Evolutionary conservation across 2,329 filamentous ascomycete genomes (phyloP).

Genomic region (Delphinella strobiligena): DNA sequence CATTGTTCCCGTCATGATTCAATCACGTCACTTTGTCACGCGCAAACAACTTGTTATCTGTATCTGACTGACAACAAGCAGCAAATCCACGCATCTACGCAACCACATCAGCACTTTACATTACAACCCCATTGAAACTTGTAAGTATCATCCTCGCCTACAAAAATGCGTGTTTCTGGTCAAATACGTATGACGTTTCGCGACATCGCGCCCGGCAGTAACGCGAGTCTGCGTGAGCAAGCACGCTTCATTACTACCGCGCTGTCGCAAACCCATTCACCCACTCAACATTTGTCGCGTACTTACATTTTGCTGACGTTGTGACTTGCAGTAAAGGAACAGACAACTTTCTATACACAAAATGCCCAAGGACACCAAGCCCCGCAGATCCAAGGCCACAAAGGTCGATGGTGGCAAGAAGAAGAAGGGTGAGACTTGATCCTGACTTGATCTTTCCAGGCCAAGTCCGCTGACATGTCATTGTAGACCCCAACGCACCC

Average conservation of each 20-base stretch:
- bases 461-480: conserved; percentile 1
- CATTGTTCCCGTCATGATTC: neutral
- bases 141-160: neutral
- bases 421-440: conserved; percentile 52
- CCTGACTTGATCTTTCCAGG: conserved; percentile 3
- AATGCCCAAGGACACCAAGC: conserved; percentile 50
- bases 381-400: conserved; percentile 43
- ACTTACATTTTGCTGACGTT: too few species aligned
- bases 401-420: conserved; percentile 47
- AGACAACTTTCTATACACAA: conserved; percentile 65
- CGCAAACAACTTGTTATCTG: neutral
- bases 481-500: conserved; percentile 82
- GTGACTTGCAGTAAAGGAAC: too few species aligned
- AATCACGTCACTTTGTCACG: neutral
- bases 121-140: neutral
- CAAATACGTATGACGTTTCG: conserved; percentile 1
- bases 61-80: neutral
- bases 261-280: conserved; percentile 15
- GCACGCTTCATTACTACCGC: neutral
- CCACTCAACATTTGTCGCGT: too few species aligned
- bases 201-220: neutral
- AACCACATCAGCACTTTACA: neutral
- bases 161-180: neutral
- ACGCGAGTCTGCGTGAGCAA: neutral
- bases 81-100: neutral